Percentiles rank a stretch among this genome's conserved stretches.
Conservation (phyloP, 2,329 filamentous ascomycete species). For the Biscogniauxia mediterranea region DNA sequence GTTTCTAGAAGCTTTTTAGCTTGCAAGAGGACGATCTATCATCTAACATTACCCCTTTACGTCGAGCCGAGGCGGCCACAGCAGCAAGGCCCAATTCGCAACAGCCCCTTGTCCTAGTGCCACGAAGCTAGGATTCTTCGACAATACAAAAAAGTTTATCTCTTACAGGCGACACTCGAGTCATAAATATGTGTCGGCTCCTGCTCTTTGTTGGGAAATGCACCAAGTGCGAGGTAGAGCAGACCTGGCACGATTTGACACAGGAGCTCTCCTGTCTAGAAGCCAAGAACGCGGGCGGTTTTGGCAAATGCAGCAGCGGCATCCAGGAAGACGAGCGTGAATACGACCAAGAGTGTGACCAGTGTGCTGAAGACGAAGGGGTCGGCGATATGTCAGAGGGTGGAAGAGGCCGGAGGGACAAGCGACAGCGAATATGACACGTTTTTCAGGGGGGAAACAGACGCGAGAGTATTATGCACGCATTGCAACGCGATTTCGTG, state of each 20-base stretch:
- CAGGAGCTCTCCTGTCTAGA: slow-evolving; percentile 48
- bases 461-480: neutral
- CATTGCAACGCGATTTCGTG: neutral
- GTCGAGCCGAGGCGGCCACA: neutral
- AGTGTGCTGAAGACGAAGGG: slow-evolving; percentile 41
- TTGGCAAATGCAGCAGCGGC: slow-evolving; percentile 43
- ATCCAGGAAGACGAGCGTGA: slow-evolving; percentile 42
- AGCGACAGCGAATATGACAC: neutral
- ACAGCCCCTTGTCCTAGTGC: neutral
- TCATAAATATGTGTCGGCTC: slow-evolving; percentile 44
- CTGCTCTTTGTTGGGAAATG: slow-evolving; percentile 45
- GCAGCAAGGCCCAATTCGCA: neutral
- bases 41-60: neutral
- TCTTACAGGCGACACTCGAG: neutral
- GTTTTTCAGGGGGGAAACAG: neutral
- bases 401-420: neutral
- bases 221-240: slow-evolving; percentile 39
- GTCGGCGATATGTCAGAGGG: slow-evolving; percentile 37
- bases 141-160: neutral
- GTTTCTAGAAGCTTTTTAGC: neutral
- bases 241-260: slow-evolving; percentile 44
- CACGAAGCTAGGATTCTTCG: neutral
- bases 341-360: slow-evolving; percentile 49
- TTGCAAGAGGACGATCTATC: neutral
- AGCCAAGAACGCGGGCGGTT: slow-evolving; percentile 47